These are phyloP conservation scores for Rhynchospora breviuscula DNA, from an alignment of 176 grass and related monocot species.

Conservation along the genomic window DNA sequence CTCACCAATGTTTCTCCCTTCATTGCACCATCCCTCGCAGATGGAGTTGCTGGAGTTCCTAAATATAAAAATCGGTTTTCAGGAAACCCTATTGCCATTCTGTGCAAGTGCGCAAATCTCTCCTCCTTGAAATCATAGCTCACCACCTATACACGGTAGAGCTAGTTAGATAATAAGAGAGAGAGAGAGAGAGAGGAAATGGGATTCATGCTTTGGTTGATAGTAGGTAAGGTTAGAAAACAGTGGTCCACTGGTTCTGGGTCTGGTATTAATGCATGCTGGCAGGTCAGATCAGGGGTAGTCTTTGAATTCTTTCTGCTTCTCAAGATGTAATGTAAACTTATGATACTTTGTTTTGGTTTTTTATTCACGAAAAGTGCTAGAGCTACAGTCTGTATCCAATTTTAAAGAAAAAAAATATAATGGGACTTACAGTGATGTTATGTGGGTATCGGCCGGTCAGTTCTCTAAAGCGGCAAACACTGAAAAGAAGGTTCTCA, in stretches of 20 bases:
- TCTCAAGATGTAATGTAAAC: too few species aligned
- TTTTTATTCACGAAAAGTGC: too few species aligned
- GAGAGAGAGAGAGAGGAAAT: slow-evolving; percentile 18
- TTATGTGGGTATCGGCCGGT: slow-evolving; percentile 84
- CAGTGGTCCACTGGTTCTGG: too few species aligned
- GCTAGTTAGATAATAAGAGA: background rate
- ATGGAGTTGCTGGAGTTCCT: slow-evolving; percentile 52
- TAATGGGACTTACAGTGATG: slow-evolving; percentile 57
- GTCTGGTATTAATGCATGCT: too few species aligned
- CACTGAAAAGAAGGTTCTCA: slow-evolving; percentile 91
- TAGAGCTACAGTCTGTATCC: too few species aligned
- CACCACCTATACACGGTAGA: slow-evolving; percentile 44
- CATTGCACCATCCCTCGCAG: slow-evolving; percentile 48
- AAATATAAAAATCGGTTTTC: slow-evolving; percentile 75
- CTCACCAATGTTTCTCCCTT: slow-evolving; percentile 72
- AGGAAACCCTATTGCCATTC: slow-evolving; percentile 65
- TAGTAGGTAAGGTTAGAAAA: too few species aligned
- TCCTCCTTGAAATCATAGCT: slow-evolving; percentile 96
- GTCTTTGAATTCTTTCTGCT: too few species aligned
- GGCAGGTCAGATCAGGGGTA: too few species aligned
- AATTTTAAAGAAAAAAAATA: too few species aligned
- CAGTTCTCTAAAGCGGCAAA: slow-evolving; percentile 92
- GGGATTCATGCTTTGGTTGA: background rate
- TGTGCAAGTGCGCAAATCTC: slow-evolving; percentile 69
- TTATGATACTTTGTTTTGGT: too few species aligned